A percentile compares a stretch with the other conserved stretches of the same genome.
phyloP scores from a whole-genome alignment of 371 early-diverging fungal genomes.

The Mortierella sp. region DNA sequence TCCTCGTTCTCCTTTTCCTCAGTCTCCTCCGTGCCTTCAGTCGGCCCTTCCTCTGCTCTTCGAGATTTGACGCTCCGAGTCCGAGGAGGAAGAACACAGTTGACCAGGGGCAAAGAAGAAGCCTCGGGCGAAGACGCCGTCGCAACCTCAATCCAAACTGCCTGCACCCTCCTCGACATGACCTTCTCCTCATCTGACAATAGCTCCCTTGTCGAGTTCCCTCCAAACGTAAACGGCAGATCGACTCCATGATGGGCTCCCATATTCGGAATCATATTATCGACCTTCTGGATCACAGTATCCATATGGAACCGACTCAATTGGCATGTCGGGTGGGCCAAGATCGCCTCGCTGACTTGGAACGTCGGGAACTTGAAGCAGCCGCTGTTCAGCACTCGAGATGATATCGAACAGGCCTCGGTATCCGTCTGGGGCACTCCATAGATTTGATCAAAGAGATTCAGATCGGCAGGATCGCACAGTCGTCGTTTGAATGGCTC shows the following conservation, averaged over 20 bases:
- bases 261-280: neutral
- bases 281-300: slow-evolving; percentile 17
- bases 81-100: slow-evolving; percentile 2
- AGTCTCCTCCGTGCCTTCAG: neutral
- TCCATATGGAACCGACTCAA: slow-evolving; percentile 36
- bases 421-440: slow-evolving; percentile 5
- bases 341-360: slow-evolving; percentile 2
- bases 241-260: slow-evolving; percentile 51
- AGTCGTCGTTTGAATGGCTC: neutral
- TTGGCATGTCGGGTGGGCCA: neutral
- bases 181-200: slow-evolving; percentile 18
- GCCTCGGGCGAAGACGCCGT: slow-evolving; percentile 13
- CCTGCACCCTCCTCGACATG: slow-evolving; percentile 22
- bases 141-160: slow-evolving; percentile 20
- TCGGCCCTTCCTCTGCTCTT: no score
- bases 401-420: neutral
- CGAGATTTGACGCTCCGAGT: neutral
- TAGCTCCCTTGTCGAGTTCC: slow-evolving; percentile 16
- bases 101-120: slow-evolving; percentile 7
- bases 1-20: slow-evolving; percentile 1
- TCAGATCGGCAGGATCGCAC: neutral
- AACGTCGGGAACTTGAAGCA: neutral
- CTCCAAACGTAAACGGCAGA: slow-evolving; percentile 34
- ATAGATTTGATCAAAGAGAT: slow-evolving; percentile 21
- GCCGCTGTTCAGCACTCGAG: slow-evolving; percentile 1